Evolutionary conservation across 306 rosid species (phyloP).

Genomic region (Vigna hirtella): DNA sequence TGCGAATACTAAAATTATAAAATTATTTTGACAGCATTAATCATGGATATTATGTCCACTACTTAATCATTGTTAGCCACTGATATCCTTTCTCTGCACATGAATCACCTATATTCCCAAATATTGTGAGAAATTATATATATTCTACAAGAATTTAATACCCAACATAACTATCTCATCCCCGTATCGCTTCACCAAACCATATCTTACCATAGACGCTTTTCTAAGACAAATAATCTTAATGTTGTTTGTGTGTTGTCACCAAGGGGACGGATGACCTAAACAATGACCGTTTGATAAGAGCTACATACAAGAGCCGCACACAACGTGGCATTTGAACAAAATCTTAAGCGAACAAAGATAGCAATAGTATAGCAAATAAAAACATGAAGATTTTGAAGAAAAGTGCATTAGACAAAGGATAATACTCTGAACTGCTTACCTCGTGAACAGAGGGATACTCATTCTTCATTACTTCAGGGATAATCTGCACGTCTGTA

Average conservation of each 20-base stretch:
- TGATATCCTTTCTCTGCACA: not conserved
- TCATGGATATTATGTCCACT: not conserved
- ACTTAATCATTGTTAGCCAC: not conserved
- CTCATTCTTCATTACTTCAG: slow-evolving; percentile 57
- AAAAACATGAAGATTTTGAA: slow-evolving; percentile 16
- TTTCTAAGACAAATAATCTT: slow-evolving; percentile 47
- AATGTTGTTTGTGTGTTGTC: slow-evolving; percentile 13
- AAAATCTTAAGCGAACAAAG: slow-evolving; percentile 28
- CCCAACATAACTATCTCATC: not conserved
- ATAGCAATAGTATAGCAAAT: not conserved
- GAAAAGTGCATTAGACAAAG: slow-evolving; percentile 2
- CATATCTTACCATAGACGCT: slow-evolving; percentile 28
- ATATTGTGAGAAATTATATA: not conserved
- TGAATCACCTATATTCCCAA: not conserved
- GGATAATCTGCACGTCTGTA: slow-evolving; percentile 62
- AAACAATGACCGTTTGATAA: not conserved
- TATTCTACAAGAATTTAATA: slow-evolving; percentile 5
- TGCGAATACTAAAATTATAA: not conserved
- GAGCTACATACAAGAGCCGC: not conserved
- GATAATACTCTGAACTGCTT: slow-evolving; percentile 37
- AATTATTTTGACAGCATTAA: not conserved
- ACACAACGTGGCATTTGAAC: slow-evolving; percentile 15
- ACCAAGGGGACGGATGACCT: not conserved
- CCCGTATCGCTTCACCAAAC: slow-evolving; percentile 29
- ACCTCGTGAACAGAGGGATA: slow-evolving; percentile 70